Evolutionary conservation across 768 basidiomycete species (phyloP).

Genomic region (Hebeloma cylindrosporum): DNA sequence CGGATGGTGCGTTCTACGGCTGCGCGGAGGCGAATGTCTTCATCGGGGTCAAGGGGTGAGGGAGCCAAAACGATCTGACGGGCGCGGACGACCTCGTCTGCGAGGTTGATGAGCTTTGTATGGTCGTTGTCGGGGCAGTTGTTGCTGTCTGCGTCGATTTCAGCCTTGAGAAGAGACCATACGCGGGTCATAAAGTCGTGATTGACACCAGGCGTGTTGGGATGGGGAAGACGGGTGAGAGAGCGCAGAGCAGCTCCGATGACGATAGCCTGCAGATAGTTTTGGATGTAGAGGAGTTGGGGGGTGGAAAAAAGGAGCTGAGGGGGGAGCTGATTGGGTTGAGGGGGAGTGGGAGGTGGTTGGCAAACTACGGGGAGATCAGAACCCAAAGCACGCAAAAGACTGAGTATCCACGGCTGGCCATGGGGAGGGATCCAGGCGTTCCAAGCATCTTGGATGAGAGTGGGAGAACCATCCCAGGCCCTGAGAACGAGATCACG

Average conservation of each 20-base stretch:
- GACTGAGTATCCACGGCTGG: conserved; percentile 46
- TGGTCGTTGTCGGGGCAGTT: conserved; percentile 20
- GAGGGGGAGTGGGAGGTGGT: conserved; percentile 26
- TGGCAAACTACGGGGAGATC: conserved; percentile 41
- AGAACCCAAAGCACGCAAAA: conserved; percentile 44
- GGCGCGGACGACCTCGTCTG: conserved; percentile 69
- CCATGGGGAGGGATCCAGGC: conserved; percentile 30
- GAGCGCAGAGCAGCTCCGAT: conserved; percentile 61
- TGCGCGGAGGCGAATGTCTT: conserved; percentile 53
- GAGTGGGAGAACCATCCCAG: conserved; percentile 42
- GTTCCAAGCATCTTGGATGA: conserved; percentile 33
- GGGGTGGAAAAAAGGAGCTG: conserved; percentile 62
- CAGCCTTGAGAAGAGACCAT: conserved; percentile 63
- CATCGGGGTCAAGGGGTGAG: conserved; percentile 25
- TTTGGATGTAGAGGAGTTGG: conserved; percentile 58
- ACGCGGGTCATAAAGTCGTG: conserved; percentile 55
- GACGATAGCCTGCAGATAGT: conserved; percentile 68
- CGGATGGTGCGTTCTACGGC: conserved; percentile 65
- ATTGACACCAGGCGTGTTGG: conserved; percentile 6
- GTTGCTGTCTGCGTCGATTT: conserved; percentile 46
- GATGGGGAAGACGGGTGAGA: conserved; percentile 46
- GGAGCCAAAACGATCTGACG: conserved; percentile 29
- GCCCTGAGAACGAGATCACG: conserved; percentile 51
- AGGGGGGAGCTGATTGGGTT: conserved; percentile 55
- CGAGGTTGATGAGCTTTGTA: conserved; percentile 66